Evolutionary conservation across 1,284 basidiomycete species (phyloP), one percentile per base, ranked within the genome.

Genomic region (Stygiomarasmius scandens): DNA sequence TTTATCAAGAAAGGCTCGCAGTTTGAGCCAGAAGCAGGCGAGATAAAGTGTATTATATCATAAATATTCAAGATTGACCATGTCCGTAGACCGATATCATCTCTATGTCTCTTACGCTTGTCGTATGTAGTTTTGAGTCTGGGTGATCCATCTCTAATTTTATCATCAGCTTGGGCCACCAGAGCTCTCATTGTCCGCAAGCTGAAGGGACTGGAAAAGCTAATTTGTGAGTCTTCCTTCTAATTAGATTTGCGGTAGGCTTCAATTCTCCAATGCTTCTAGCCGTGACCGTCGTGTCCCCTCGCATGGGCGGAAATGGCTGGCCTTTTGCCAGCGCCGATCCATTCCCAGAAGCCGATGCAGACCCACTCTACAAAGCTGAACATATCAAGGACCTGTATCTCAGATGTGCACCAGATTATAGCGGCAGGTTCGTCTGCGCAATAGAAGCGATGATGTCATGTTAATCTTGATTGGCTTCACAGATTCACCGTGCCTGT

Each of bases 171-270:
- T 3, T 98, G 96, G 96, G 96, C 96, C 0, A 95, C 95, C 52
- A 84, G 96, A 62, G 83, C 95, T 1, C 77, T 98, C 56, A 98
- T 99, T 65, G 81, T 90, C 3, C 84, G 96, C 64, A 85, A 93
- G 72, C 82, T 99, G 64, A 98, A 98, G 74, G 95, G 95, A 0
- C 82, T 99, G 36, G 92, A 98, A 64, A 82, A 89, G 41, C 78
- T 93, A 61, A 85, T 97, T 60, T 80, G 93, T 91, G 65, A 75
- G 85, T 47, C n/a, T 72, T 46, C 22, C n/a, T 48, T 55, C 23
- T 27, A 16, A 19, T 43, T 61, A 5, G 29, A 32, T 12, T 6
- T 32, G 5, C 29, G 29, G 12, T 12, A 32, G 12, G 6, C 12
- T 6, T 32, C 6, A 32, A 32, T 12, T 32, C 29, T 32, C 5